These are phyloP conservation scores for Oidiodendron maius DNA, from an alignment of 495 filamentous ascomycete species.

Conservation along the genomic window DNA sequence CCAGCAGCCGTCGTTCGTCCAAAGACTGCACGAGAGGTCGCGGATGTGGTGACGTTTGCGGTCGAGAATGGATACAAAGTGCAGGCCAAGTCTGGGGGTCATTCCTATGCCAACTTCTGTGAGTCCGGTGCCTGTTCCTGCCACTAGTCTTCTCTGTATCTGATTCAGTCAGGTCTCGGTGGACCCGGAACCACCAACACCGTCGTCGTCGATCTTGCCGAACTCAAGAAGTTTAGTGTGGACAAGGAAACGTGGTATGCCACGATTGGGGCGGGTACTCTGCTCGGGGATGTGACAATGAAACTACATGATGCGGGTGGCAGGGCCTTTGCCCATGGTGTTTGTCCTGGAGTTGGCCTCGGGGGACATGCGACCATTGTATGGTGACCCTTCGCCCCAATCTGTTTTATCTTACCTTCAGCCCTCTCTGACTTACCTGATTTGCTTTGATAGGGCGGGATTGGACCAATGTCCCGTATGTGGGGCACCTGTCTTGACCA, in stretches of 20 bases:
- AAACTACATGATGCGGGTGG: slow-evolving; percentile 54
- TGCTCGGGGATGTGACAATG: slow-evolving; percentile 53
- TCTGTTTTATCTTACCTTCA: too few relatives aligned
- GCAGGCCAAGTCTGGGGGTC: slow-evolving; percentile 66
- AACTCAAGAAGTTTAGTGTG: too few relatives aligned
- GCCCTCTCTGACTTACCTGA: too few relatives aligned
- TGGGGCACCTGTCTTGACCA: slow-evolving; percentile 63
- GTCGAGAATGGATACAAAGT: slow-evolving; percentile 48
- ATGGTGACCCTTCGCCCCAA: too few relatives aligned
- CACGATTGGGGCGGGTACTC: slow-evolving; percentile 60
- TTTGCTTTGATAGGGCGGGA: too few relatives aligned
- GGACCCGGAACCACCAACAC: too few relatives aligned
- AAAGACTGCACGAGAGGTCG: slow-evolving; percentile 47
- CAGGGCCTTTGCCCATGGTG: slow-evolving; percentile 63
- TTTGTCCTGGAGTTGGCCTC: slow-evolving; percentile 57
- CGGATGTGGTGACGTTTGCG: slow-evolving; percentile 55
- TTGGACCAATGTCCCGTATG: slow-evolving; percentile 53
- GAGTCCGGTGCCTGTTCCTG: too few relatives aligned
- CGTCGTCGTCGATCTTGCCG: too few relatives aligned
- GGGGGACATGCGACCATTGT: slow-evolving; percentile 75
- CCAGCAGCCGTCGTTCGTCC: slow-evolving; percentile 62
- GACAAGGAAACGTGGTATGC: too few relatives aligned
- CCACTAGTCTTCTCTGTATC: too few relatives aligned
- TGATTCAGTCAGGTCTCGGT: too few relatives aligned
- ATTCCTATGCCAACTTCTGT: slow-evolving; percentile 64